Conservation (phyloP, 2,329 filamentous ascomycete species). For the Aspergillus cejpii region DNA sequence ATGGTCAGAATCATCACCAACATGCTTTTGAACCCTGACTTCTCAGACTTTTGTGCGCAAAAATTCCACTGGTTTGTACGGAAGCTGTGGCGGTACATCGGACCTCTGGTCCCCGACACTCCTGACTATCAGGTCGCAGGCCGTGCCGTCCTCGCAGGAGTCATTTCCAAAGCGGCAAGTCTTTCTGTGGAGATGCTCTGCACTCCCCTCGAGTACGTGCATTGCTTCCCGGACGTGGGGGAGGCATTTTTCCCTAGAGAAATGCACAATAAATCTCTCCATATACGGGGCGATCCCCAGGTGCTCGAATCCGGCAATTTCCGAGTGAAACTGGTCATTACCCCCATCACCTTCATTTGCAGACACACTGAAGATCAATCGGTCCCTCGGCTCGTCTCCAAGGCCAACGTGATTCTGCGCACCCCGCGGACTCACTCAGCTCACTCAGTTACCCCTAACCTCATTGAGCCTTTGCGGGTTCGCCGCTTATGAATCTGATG, state of each 20-base stretch:
- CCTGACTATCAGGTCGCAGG: conserved; percentile 7
- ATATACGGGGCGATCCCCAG: conserved; percentile 11
- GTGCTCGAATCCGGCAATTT: conserved; percentile 10
- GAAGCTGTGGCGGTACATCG: conserved; percentile 19
- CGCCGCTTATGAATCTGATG: not conserved
- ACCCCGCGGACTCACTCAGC: not conserved
- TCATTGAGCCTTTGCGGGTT: not conserved
- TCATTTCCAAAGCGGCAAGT: conserved; percentile 25
- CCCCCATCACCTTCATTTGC: conserved; percentile 18
- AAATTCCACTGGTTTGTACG: conserved; percentile 15
- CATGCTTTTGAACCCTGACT: conserved; percentile 17
- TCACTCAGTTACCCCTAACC: not conserved
- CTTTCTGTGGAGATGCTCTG: conserved; percentile 26
- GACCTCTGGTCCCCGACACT: conserved; percentile 18
- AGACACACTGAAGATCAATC: conserved; percentile 12
- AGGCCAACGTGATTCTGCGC: conserved; percentile 18
- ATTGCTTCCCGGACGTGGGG: conserved; percentile 21
- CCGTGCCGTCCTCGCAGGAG: conserved; percentile 16
- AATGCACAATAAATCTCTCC: conserved; percentile 23
- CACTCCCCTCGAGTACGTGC: conserved; percentile 21
- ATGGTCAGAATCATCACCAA: conserved; percentile 18
- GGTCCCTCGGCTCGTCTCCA: conserved; percentile 11
- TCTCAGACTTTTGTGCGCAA: conserved; percentile 19
- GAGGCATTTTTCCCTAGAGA: conserved; percentile 20
- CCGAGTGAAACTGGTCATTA: conserved; percentile 18